Evolutionary conservation across 78 protist species (phyloP), one percentile per base, ranked within the genome.

Genomic region (Tieghemostelium lacteum): DNA sequence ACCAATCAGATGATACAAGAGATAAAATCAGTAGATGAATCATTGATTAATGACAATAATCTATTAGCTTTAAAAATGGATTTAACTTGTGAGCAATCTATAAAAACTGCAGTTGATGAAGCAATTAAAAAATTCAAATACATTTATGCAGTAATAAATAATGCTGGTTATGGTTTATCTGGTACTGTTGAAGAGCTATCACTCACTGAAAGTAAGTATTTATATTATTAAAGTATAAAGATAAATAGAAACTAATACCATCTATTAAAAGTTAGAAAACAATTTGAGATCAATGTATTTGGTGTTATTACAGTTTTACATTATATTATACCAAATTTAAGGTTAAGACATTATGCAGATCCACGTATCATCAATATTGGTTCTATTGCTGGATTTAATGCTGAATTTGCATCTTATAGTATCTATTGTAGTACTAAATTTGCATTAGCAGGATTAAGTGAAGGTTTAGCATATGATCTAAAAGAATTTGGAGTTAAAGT

Each of bases 141-240:
- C 4, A 36, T 76, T 2, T 49, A 76, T 34, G 16, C n/a, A 26
- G 37, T 76, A 1, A 34, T 76, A 6, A 64, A 64, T 20, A 76
- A 76, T 36, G 62, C 64, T 76, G 87, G 87, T n/a, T 76, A 61
- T 33, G 73, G 31, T 2, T 2, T 50, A 17, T 6, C 22, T 8
- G 87, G 87, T 24, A 49, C 87, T 8, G 20, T 64, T 1, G 87
- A 76, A 36, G 87, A 76, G 31, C n/a, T n/a, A n/a, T n/a, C n/a
- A n/a, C n/a, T n/a, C n/a, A n/a, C n/a, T 10, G 10, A 45, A 14
- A 10, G n/a, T n/a, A n/a, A n/a, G n/a, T n/a, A n/a, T n/a, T n/a
- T n/a, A n/a, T n/a, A n/a, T n/a, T n/a, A n/a, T n/a, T n/a, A n/a
- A n/a, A n/a, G n/a, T n/a, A n/a, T n/a, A n/a, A n/a, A n/a, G n/a